These are phyloP conservation scores for Iberis pinnata DNA, from an alignment of 345 rosid species.

Conservation along the genomic window DNA sequence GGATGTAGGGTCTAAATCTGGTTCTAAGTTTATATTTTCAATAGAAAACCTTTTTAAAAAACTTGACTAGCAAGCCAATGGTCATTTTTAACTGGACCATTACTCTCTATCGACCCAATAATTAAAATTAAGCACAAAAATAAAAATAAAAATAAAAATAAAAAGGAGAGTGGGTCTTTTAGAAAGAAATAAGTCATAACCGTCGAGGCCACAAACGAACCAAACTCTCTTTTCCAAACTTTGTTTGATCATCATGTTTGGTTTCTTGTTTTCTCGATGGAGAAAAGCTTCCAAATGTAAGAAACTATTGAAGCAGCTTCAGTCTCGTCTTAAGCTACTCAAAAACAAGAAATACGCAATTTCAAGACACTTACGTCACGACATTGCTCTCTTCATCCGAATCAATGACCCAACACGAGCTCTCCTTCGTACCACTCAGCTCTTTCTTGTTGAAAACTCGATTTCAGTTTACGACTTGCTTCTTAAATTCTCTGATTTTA, in stretches of 20 bases:
- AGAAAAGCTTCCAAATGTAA: slow-evolving; percentile 75
- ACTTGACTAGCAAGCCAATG: too few relatives aligned
- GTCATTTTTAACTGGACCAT: too few relatives aligned
- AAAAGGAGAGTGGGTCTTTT: neutral
- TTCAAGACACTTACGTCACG: slow-evolving; percentile 53
- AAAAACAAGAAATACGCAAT: slow-evolving; percentile 60
- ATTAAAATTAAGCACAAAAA: too few relatives aligned
- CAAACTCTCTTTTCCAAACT: slow-evolving; percentile 7
- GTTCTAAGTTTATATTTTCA: too few relatives aligned
- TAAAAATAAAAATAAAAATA: too few relatives aligned
- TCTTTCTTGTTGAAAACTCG: slow-evolving; percentile 44
- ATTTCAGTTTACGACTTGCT: slow-evolving; percentile 45
- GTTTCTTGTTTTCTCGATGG: slow-evolving; percentile 59
- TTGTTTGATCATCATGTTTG: slow-evolving; percentile 46
- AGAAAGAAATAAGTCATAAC: too few relatives aligned
- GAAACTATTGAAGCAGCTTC: slow-evolving; percentile 48
- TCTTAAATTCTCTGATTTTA: slow-evolving; percentile 56
- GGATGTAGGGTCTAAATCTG: too few relatives aligned
- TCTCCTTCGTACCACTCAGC: slow-evolving; percentile 51
- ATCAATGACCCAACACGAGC: slow-evolving; percentile 46
- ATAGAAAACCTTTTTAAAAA: too few relatives aligned
- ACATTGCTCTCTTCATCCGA: slow-evolving; percentile 57
- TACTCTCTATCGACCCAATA: too few relatives aligned
- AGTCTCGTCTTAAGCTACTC: slow-evolving; percentile 53
- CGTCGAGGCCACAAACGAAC: too few relatives aligned